Base-by-base conservation (phyloP, 306 rosid species). In the Mimosa pudica region DNA sequence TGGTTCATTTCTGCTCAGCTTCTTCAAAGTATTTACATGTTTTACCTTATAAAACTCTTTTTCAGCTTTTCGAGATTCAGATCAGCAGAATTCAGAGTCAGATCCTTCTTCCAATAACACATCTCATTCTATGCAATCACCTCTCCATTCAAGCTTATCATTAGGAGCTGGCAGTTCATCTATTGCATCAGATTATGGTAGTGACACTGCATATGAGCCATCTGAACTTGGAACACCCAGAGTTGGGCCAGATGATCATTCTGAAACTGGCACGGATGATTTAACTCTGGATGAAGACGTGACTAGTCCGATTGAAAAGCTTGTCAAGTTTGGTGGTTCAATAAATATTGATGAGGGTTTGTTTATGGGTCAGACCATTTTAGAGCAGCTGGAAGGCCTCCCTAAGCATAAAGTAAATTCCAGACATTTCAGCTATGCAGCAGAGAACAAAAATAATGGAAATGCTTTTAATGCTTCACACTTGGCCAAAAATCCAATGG, bases 371-470 rank as follows among this genome's bases (percentile, higher is more conserved):
- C 98, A 96, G 86, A 89, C 99, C 33, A 93, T 96, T 84, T 87
- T 96, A 78, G 99, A 93, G 80, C 96, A 93, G 84, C 89, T 93
- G 85, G 98, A 96, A 89, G 99, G 99, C 87, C 93, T 92, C 82
- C 97, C 97, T 33, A 91, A 88, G 88, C 90, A 92, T 90, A 96
- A 90, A 92, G 84, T 77, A 69, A 91, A 85, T 87, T 81, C 87
- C 77, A 86, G 92, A 83, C 92, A 90, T 82, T 76, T 79, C 76
- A 89, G 86, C 84, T 84, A 85, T 86, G 82, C 69, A 78, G 62
- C 71, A 20, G 91, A 80, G 80, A 80, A 79, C 73, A 74, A 73
- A 63, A 81, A 76, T 85, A 93, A 91, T 82, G 97, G 98, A 83
- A 92, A 87, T 87, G 81, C 88, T 64, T 91, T 89, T 73, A 89